Evolutionary conservation across 2,329 filamentous ascomycete species (phyloP), one percentile per base, ranked within the genome.

Genomic region (Colletotrichum sansevieriae): DNA sequence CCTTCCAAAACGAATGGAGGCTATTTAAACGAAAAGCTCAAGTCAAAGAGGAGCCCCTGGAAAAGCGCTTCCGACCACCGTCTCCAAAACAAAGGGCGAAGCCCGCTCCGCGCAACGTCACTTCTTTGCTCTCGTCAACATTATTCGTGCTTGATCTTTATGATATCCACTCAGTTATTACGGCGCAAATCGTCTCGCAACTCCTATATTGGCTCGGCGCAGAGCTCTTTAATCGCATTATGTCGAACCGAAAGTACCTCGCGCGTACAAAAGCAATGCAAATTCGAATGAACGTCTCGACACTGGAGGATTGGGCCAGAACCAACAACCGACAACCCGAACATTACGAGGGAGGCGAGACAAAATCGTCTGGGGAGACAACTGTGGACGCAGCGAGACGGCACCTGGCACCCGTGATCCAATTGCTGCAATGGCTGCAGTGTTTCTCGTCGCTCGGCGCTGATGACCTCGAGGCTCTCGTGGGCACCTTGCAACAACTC

Each of bases 251-350:
- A 72, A 95, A 95, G 78, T 99, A 98, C 76, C 85, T 99, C 10
- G 95, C 96, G 6, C 88, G 96, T 61, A 99, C 96, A 18, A 99
- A 99, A 80, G 96, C 96, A 3, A 99, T 99, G 96, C 96, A 99
- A 78, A 98, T 99, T 74, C 93, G 96, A 73, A 98, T 99, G 95
- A 99, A 99, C 77, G 90, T 99, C 7, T 98, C 96, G 0, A 91
- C 91, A 8, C 83, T 99, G 20, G 96, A 99, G 79, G 96, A 99
- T 76, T 99, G 96, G 96, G 95, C 96, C 1, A 88, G 95, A 35
- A 87, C 89, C 15, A 99, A 99, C 80, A 98, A 97, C 77, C 89
- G 96, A 33, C 91, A 97, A 73, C 94, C 96, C 1, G 96, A 98
- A 76, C 95, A 98, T 79, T 98, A 94, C 78, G 95, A 99, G 78